A percentile compares a stretch with the other conserved stretches of the same genome.
phyloP scores from a whole-genome alignment of 2,329 filamentous ascomycete species.

The Alternaria dauci region DNA sequence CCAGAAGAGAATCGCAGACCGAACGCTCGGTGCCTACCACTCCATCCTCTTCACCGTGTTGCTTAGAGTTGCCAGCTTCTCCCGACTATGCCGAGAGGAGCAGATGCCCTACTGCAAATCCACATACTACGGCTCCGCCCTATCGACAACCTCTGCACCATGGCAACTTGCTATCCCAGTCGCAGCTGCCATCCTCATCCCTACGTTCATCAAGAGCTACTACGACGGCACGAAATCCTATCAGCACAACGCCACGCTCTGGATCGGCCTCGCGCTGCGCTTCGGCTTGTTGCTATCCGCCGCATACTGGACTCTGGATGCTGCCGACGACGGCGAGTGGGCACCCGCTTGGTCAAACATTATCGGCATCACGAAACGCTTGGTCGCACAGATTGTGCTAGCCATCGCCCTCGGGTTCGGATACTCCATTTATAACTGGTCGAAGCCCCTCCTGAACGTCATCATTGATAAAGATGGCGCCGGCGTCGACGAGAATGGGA shows the following conservation, averaged over 20 bases:
- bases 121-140: constrained; percentile 92
- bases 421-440: constrained; percentile 83
- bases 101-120: constrained; percentile 97
- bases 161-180: constrained; percentile 90
- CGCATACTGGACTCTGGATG: constrained; percentile 87
- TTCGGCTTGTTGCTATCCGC: constrained; percentile 77
- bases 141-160: constrained; percentile 88
- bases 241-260: constrained; percentile 82
- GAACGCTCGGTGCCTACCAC: constrained; percentile 82
- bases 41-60: constrained; percentile 83
- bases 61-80: constrained; percentile 82
- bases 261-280: constrained; percentile 84
- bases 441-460: constrained; percentile 83
- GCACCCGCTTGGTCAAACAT: constrained; percentile 60
- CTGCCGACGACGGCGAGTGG: constrained; percentile 88
- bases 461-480: constrained; percentile 50
- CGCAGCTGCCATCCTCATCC: constrained; percentile 73
- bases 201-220: constrained; percentile 79
- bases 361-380: constrained; percentile 79
- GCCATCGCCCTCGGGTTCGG: constrained; percentile 84
- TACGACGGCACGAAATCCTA: constrained; percentile 85
- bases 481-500: constrained; percentile 25
- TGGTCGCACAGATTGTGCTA: constrained; percentile 81
- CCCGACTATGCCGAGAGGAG: constrained; percentile 93
- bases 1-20: constrained; percentile 71